phyloP scores from a whole-genome alignment of 2,329 filamentous ascomycete species.

The Microsporum audouinii region DNA sequence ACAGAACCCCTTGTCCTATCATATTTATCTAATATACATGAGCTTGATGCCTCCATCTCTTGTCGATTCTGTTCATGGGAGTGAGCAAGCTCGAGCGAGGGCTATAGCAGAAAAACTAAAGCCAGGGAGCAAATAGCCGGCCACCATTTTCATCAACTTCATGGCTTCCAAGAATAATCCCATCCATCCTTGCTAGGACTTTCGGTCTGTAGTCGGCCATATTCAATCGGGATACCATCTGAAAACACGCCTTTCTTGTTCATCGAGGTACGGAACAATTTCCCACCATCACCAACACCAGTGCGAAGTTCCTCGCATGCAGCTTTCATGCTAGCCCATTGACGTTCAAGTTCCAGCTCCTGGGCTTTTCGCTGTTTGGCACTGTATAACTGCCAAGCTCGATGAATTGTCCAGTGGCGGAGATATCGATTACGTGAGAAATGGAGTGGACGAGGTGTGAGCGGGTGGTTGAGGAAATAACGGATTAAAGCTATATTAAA shows the following conservation, averaged over 20 bases:
- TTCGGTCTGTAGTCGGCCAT: conserved; percentile 62
- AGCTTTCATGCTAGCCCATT: conserved; percentile 68
- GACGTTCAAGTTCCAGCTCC: conserved; percentile 61
- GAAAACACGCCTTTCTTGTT: conserved; percentile 76
- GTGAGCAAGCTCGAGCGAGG: neutral
- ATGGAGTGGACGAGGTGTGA: conserved; percentile 64
- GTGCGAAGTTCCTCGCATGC: conserved; percentile 74
- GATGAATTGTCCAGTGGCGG: conserved; percentile 98
- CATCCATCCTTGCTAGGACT: conserved; percentile 67
- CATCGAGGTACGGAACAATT: conserved; percentile 77
- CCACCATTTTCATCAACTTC: conserved; percentile 1
- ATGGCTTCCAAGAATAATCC: conserved; percentile 83
- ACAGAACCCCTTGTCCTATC: neutral
- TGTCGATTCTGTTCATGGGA: neutral
- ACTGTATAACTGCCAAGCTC: conserved; percentile 77
- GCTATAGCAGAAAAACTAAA: neutral
- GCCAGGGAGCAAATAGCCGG: neutral
- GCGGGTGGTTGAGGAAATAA: conserved; percentile 58
- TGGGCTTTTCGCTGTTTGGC: conserved; percentile 54
- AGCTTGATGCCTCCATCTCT: neutral
- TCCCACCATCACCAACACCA: conserved; percentile 39
- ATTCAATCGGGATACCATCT: conserved; percentile 77
- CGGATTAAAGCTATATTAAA: conserved; percentile 47
- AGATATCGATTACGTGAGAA: conserved; percentile 79
- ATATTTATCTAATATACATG: neutral